Base-by-base conservation (phyloP, 1,139 yeast species). In the Suhomyces bokatorum region DNA sequence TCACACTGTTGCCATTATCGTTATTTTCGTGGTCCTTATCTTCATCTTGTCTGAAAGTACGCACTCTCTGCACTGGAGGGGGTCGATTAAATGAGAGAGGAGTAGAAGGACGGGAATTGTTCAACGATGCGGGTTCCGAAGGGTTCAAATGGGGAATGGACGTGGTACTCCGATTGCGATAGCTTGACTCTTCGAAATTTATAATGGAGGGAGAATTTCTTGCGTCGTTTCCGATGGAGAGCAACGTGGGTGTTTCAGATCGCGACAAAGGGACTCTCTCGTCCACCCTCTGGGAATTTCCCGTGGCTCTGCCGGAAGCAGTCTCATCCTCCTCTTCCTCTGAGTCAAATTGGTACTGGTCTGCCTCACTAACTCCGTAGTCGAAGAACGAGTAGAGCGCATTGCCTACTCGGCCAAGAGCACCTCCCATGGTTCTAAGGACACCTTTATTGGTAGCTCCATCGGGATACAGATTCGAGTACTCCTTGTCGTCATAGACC, bases 321-420 rank as follows among this genome's bases (percentile, higher is more conserved):
- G 37, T 40, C 7, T 34, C 46, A 5, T 20, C 22, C 8, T 27
- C 28, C 12, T 38, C 35, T 6, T 40, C 40, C 8, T 40, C 40
- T 6, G 32, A 13, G 3, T 44, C 44, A n/a, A 32, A 38, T 6
- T 31, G 37, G 13, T 47, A 47, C 9, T 35, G 41, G 20, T 56
- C 57, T 14, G 63, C 70, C 16, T 34, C 36, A 13, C 36, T 34
- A 3, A 67, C 65, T 1, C 76, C 73, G 49, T 72, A 73, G 52
- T 73, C 77, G 48, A 74, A 73, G 49, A 74, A 73, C 16, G 74
- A 69, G 49, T 64, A 68, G 16, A 73, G 45, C 0, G 77, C 77
- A 37, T 57, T 54, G 4, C 67, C 66, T 13, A 70, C 46, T 30
- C 40, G 56, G 2, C 56, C 47, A 4, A 62, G 17, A 3, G 51